These are phyloP conservation scores for Gnomoniopsis smithogilvyi DNA, from an alignment of 2,329 filamentous ascomycete species.

Conservation along the genomic window DNA sequence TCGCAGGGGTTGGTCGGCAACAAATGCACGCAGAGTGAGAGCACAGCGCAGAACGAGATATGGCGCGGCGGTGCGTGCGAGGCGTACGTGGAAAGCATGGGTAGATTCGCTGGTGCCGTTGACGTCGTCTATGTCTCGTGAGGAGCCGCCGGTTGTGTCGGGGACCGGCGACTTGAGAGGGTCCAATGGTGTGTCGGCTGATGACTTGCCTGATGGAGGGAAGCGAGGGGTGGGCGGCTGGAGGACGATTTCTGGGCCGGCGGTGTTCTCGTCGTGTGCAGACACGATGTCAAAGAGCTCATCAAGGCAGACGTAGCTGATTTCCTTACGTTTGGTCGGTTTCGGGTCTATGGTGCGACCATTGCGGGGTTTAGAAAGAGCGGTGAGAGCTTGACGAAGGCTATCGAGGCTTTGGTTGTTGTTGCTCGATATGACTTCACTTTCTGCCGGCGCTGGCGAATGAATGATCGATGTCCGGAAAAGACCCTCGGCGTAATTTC, in stretches of 20 bases:
- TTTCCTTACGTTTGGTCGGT: slow-evolving; percentile 63
- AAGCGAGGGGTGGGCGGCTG: slow-evolving; percentile 43
- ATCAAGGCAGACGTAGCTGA: slow-evolving; percentile 78
- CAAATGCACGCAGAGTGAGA: slow-evolving; percentile 76
- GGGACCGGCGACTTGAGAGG: slow-evolving; percentile 15
- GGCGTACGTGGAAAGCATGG: slow-evolving; percentile 45
- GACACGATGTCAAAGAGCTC: slow-evolving; percentile 71
- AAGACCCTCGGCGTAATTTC: slow-evolving; percentile 69
- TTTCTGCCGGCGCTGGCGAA: slow-evolving; percentile 52
- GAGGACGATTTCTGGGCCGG: slow-evolving; percentile 34
- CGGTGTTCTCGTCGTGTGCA: slow-evolving; percentile 38
- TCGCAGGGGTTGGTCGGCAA: slow-evolving; percentile 86
- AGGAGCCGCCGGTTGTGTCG: slow-evolving; percentile 13
- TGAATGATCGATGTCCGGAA: slow-evolving; percentile 84
- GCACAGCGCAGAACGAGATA: slow-evolving; percentile 81
- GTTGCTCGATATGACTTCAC: slow-evolving; percentile 51
- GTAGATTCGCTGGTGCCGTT: slow-evolving; percentile 24
- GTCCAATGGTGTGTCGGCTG: slow-evolving; percentile 20
- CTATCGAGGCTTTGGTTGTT: slow-evolving; percentile 42
- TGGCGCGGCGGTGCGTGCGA: slow-evolving; percentile 74
- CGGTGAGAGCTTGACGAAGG: slow-evolving; percentile 39
- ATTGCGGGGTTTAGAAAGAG: slow-evolving; percentile 61
- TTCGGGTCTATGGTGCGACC: slow-evolving; percentile 70
- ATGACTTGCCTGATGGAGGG: slow-evolving; percentile 24
- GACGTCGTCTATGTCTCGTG: slow-evolving; percentile 18